Percentiles rank a stretch among this genome's conserved stretches.
These are phyloP conservation scores for Podospora australis DNA, from an alignment of 495 filamentous ascomycete species.

Conservation along the genomic window DNA sequence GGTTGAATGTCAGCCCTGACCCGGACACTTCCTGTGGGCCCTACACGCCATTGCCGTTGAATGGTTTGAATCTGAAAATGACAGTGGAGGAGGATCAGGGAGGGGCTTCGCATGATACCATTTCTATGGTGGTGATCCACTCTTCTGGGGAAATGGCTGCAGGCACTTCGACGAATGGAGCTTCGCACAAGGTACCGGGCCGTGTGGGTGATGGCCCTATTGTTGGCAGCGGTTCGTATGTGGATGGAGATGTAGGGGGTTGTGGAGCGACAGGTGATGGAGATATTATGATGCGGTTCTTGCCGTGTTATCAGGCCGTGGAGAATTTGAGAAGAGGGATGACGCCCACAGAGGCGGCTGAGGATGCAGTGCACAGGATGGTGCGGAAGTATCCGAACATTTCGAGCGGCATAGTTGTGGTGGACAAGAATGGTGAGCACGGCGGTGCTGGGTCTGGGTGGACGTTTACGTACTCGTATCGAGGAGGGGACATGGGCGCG, in stretches of 20 bases:
- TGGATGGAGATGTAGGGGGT: constrained; percentile 42
- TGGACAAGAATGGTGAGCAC: constrained; percentile 35
- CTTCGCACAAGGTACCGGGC: constrained; percentile 40
- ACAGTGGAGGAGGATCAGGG: background rate
- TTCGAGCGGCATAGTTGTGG: constrained; percentile 40
- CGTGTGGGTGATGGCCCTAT: constrained; percentile 45
- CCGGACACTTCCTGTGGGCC: constrained; percentile 33
- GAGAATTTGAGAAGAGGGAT: constrained; percentile 41
- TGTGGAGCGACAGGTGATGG: constrained; percentile 47
- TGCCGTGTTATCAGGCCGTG: constrained; percentile 46
- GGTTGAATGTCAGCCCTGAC: constrained; percentile 34
- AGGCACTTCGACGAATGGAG: constrained; percentile 45
- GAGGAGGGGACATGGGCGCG: constrained; percentile 36
- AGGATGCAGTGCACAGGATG: constrained; percentile 42
- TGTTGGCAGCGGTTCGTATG: constrained; percentile 42
- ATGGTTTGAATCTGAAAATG: background rate
- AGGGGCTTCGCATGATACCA: constrained; percentile 35
- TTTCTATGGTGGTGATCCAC: constrained; percentile 41
- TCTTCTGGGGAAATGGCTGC: constrained; percentile 35
- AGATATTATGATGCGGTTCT: constrained; percentile 47
- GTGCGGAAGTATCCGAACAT: constrained; percentile 35
- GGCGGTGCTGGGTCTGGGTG: constrained; percentile 42
- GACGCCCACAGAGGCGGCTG: constrained; percentile 34
- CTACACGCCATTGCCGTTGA: constrained; percentile 23
- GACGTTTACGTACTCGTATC: constrained; percentile 41